These are phyloP conservation scores for Triticum timopheevii DNA, from an alignment of 176 grass and related monocot genomes.

Conservation along the genomic window DNA sequence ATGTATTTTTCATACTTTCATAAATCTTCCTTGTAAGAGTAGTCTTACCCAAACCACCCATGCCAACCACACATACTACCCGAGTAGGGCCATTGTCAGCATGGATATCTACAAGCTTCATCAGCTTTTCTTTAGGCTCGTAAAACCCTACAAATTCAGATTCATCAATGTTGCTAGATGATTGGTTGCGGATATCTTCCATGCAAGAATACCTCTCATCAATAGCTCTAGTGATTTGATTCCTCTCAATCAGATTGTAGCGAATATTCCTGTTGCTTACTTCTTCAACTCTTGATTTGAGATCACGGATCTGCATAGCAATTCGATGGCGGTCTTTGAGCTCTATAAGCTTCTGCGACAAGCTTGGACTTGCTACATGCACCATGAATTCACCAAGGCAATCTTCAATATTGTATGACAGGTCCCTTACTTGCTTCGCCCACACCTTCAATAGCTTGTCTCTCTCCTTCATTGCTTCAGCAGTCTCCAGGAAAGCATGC, in stretches of 20 bases:
- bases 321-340: background rate
- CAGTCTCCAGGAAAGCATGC: no score
- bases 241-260: background rate
- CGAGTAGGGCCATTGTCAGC: fast-evolving
- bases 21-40: background rate
- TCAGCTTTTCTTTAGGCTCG: no score
- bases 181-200: no score
- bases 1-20: background rate
- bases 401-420: no score
- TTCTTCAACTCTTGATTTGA: constrained; percentile 33
- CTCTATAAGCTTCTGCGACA: background rate
- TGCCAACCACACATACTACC: background rate
- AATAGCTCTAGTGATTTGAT: background rate
- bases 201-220: no score
- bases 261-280: constrained; percentile 9
- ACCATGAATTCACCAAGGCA: no score
- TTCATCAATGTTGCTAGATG: no score
- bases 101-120: no score
- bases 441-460: no score
- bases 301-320: constrained; percentile 12
- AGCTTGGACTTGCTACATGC: no score
- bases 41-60: constrained; percentile 5
- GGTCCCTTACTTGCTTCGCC: no score
- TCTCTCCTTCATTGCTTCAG: no score
- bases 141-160: fast-evolving